Base-by-base conservation (phyloP, 2,329 filamentous ascomycete species). In the Chlorencoelia australis region DNA sequence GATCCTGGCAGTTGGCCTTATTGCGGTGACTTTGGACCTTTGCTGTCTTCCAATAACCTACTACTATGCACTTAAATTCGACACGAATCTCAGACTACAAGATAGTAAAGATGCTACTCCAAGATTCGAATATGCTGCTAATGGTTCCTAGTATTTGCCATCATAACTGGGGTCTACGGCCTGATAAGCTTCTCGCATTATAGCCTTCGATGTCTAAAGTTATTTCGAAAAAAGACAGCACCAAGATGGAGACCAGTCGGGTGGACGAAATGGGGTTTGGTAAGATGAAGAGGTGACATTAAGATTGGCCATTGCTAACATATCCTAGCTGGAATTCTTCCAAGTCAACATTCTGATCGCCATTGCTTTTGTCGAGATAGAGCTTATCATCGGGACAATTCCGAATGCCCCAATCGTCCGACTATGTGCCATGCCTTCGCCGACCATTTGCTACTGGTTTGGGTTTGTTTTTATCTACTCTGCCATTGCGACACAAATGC, bases 241-340 rank as follows among this genome's bases (percentile, higher is more conserved):
- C 28, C 37, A 4, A 42, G 42, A 42, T 51, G 40, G 40, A 47
- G 46, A 37, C 51, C 51, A 13, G 33, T 52, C 21, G 50, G 47
- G 17, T 53, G 49, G 49, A 49, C 47, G 27, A 46, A 27, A 43
- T 53, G 48, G 50, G 49, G 49, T 42, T 41, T 50, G 33, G 49
- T 51, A 38, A 40, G 44, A 40, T 21, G 3, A 15, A 24, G 21
- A n/a, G n/a, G 10, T 14, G 2, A 21, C 13, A 15, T 32, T 13
- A n/a, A n/a, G 9, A 21, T 20, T 30, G n/a, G 2, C 11, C 28
- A 26, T 25, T 22, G n/a, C 36, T 30, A 33, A 35, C 13, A 17
- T 11, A 4, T 7, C 27, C 9, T 19, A 51, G 45, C 30, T 46
- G 29, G 43, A 52, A 33, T 52, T 52, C 27, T 37, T 49, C 7